phyloP scores from a whole-genome alignment of 2,329 filamentous ascomycete species.

The Colletotrichum spaethianum region DNA sequence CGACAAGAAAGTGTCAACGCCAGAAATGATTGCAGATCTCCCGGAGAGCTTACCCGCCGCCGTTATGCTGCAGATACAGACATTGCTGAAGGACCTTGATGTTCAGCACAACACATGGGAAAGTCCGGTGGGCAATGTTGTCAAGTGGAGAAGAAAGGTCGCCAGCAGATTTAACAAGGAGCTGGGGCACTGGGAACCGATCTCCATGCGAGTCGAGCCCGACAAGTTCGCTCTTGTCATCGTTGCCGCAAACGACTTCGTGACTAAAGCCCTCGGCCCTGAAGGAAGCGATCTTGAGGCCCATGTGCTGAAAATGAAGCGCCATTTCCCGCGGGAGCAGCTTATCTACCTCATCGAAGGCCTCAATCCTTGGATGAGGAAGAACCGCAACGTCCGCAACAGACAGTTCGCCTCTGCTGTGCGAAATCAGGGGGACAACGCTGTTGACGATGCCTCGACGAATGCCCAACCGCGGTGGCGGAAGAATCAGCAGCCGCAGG shows the following conservation, averaged over 20 bases:
- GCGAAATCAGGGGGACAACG: constrained; percentile 56
- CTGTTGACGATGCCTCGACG: constrained; percentile 44
- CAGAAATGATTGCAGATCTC: constrained; percentile 84
- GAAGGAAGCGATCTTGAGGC: constrained; percentile 67
- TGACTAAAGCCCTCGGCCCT: constrained; percentile 66
- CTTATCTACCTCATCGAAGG: constrained; percentile 83
- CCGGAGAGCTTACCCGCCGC: constrained; percentile 68
- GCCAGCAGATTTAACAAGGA: constrained; percentile 73
- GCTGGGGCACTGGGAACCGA: constrained; percentile 75
- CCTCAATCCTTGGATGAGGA: constrained; percentile 74
- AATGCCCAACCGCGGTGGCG: constrained; percentile 50
- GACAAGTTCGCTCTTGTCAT: constrained; percentile 76
- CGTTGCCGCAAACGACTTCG: constrained; percentile 75
- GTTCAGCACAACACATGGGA: constrained; percentile 63
- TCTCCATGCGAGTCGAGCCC: constrained; percentile 62
- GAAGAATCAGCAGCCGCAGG: constrained; percentile 57
- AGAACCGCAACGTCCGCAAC: constrained; percentile 77
- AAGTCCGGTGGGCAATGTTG: constrained; percentile 64
- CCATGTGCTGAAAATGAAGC: constrained; percentile 71
- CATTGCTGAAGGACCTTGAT: constrained; percentile 65
- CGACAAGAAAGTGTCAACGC: constrained; percentile 80
- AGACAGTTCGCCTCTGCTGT: constrained; percentile 78
- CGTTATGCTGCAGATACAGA: constrained; percentile 61
- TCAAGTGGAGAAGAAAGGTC: constrained; percentile 80
- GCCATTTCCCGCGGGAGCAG: constrained; percentile 65